Evolutionary conservation across 2,329 filamentous ascomycete species (phyloP).

Genomic region (Clarireedia paspali): DNA sequence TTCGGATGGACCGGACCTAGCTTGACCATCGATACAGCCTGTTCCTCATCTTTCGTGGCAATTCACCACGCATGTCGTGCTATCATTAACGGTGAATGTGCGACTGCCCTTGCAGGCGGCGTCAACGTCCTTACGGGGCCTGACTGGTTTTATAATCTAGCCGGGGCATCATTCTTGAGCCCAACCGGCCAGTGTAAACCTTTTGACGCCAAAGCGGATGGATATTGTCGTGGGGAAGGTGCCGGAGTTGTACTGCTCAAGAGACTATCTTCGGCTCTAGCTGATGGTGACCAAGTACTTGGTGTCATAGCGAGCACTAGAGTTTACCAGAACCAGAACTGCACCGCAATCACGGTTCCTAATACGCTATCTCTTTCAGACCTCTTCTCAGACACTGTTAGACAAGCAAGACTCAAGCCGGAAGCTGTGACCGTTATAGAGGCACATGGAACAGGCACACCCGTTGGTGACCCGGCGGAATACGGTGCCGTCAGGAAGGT

Average conservation of each 20-base stretch:
- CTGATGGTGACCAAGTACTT: conserved; percentile 44
- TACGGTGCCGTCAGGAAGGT: conserved; percentile 1
- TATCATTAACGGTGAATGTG: conserved; percentile 7
- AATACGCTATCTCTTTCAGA: conserved; percentile 35
- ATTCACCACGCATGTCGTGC: conserved; percentile 26
- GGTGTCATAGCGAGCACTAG: conserved; percentile 45
- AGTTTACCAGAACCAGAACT: conserved; percentile 51
- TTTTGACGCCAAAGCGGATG: conserved; percentile 40
- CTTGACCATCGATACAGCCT: conserved; percentile 34
- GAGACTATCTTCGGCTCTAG: background rate
- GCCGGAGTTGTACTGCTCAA: conserved; percentile 43
- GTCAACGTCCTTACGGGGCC: background rate
- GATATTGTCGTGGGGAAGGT: conserved; percentile 47
- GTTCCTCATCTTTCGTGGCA: conserved; percentile 31
- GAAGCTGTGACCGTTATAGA: conserved; percentile 10
- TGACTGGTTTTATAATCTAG: background rate
- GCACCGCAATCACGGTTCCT: conserved; percentile 47
- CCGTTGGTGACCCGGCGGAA: conserved; percentile 16
- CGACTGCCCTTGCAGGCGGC: background rate
- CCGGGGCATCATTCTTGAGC: conserved; percentile 1
- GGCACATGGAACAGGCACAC: conserved; percentile 18
- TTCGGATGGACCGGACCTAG: conserved; percentile 33
- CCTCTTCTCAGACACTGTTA: conserved; percentile 1
- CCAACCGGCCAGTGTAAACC: conserved; percentile 25
- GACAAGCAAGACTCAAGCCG: conserved; percentile 4